Base-by-base conservation (phyloP, 257 asterid genomes). In the Vinca minor region DNA sequence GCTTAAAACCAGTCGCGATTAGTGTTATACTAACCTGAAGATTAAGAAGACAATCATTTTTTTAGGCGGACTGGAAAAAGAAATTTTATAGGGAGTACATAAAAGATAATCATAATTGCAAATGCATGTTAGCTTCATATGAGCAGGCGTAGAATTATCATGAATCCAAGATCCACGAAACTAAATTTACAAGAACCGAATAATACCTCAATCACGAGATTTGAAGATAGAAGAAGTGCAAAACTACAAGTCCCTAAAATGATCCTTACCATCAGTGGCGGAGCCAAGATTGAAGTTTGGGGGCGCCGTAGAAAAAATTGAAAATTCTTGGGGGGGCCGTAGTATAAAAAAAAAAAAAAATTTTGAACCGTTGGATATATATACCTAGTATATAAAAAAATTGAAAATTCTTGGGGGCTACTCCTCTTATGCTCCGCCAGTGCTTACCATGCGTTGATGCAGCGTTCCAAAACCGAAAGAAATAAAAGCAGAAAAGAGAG, bases 1-100 rank as follows among this genome's bases (percentile, higher is more conserved):
- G 89, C 81, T 91, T 88, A 65, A 91, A 91, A 58, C 98, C 98
- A 50, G 98, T 91, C 68, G 98, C 96, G 26, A 91, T 91, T 71
- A 91, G 62, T 17, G 98, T 91, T 71, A 91, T 88, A 81, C 96
- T 86, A 54, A 91, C 88, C 95, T 91, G 86, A 57, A 73, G 61
- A 26, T 55, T 21, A 32, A 71, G 68, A 71, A 66, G 54, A 70
- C 59, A 76, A 61, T 14, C 41, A 63, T 29, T 3, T 31, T n/a
- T 56, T 56, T 28, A 55, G 60, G 0, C 23, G 15, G 5, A 17
- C 17, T 5, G 29, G 17, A 35, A 42, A 13, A n/a, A 21, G 62
- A 49, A 64, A 66, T 65, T 15, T 23, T 34, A 29, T 15, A 8
- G 11, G 15, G 1, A 9, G 59, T 53, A 14, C 39, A 39, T n/a